phyloP scores from a whole-genome alignment of 805 yeast species.

The Kazachstania bromeliacearum region DNA sequence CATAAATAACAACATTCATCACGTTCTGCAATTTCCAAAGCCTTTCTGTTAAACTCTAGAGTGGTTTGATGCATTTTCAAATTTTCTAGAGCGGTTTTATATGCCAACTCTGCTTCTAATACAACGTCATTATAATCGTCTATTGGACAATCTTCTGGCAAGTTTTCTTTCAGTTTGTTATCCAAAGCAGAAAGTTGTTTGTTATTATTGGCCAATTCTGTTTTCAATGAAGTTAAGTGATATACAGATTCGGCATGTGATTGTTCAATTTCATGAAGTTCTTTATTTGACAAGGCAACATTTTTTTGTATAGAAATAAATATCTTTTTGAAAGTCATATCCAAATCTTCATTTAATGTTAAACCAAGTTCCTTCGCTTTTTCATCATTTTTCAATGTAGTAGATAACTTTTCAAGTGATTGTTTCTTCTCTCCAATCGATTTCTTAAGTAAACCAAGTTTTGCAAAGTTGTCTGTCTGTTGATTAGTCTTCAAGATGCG shows the following conservation, averaged over 20 bases:
- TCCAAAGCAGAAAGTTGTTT: slow-evolving; percentile 9
- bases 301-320: slow-evolving; percentile 16
- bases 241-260: slow-evolving; percentile 12
- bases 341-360: slow-evolving; percentile 10
- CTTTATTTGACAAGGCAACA: slow-evolving; percentile 10
- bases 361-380: slow-evolving; percentile 9
- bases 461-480: slow-evolving; percentile 52
- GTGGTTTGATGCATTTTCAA: slow-evolving; percentile 63
- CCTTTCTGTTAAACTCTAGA: slow-evolving; percentile 57
- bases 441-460: slow-evolving; percentile 32
- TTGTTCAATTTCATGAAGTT: slow-evolving; percentile 9
- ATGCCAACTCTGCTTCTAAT: slow-evolving; percentile 51
- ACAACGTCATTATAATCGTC: slow-evolving; percentile 43
- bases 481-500: slow-evolving; percentile 43
- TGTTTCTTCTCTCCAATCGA: slow-evolving; percentile 12
- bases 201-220: slow-evolving; percentile 9
- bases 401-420: slow-evolving; percentile 7
- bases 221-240: slow-evolving; percentile 7
- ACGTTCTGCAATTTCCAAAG: slow-evolving; percentile 50
- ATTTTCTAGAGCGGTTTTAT: slow-evolving; percentile 52
- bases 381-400: slow-evolving; percentile 4
- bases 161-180: slow-evolving; percentile 18
- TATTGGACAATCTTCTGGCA: slow-evolving; percentile 36
- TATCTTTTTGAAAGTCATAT: slow-evolving; percentile 14
- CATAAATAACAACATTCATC: slow-evolving; percentile 64